Evolutionary conservation across 164 flowering plant genomes (phyloP).

Genomic region (Tinospora cordifolia): DNA sequence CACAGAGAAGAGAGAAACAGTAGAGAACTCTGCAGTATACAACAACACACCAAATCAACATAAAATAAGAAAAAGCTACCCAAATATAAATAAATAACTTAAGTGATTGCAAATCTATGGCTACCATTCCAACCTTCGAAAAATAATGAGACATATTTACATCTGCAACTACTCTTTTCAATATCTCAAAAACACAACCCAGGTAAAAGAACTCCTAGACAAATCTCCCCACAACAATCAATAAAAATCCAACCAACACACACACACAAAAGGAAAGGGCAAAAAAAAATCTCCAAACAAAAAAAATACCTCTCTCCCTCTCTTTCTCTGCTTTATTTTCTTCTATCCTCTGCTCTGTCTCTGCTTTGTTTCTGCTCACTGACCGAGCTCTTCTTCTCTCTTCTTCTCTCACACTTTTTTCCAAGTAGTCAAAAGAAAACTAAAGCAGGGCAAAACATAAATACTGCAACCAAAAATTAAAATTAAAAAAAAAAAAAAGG

Average conservation of each 20-base stretch:
- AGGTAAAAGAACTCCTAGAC: conserved; percentile 19
- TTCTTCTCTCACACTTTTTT: conserved; percentile 18
- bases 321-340: background rate
- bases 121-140: conserved; percentile 20
- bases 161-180: too few species aligned
- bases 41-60: background rate
- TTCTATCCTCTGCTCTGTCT: background rate
- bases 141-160: background rate
- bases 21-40: conserved; percentile 11
- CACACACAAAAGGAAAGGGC: too few species aligned
- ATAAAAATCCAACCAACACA: background rate
- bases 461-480: too few species aligned
- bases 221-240: conserved; percentile 10
- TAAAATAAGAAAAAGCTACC: background rate
- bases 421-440: conserved; percentile 34
- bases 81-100: background rate
- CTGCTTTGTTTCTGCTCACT: conserved; percentile 3
- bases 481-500: background rate
- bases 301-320: conserved; percentile 6
- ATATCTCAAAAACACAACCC: background rate
- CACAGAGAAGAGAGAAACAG: conserved; percentile 17
- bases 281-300: background rate
- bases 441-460: background rate
- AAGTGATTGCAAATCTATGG: conserved; percentile 55
- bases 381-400: background rate